Base-by-base conservation (phyloP, 2,329 filamentous ascomycete genomes). In the Penicillium expansum region DNA sequence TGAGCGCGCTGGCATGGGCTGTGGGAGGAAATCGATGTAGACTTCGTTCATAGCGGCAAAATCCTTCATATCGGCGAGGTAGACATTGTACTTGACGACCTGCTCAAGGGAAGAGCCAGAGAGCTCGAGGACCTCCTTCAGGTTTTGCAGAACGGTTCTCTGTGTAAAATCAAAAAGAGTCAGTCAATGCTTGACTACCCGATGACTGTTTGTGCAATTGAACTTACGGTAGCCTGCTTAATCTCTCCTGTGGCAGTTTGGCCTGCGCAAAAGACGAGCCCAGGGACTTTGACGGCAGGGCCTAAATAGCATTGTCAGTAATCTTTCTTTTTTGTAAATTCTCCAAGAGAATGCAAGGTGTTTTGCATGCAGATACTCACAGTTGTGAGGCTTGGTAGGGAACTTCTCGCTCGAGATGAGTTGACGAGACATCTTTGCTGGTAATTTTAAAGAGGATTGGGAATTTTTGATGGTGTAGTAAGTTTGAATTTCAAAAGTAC, bases 71-170 rank as follows among this genome's bases (percentile, higher is more conserved):
- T 80, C 79, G 3, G 81, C 82, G 9, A 88, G 69, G 67, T 84
- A 88, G 35, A 87, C 76, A 65, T 86, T 87, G 64, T 85, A 80
- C 71, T 88, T 87, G 69, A 88, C 79, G 0, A 83, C 79, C 47
- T 86, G 83, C n/a, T 80, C 74, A n/a, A 86, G 72, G 53, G 74
- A 77, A 51, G 79, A 82, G 1, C 83, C 84, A 0, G 84, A 81
- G 8, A 80, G 83, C 57, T 61, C 61, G n/a, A 63, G 57, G 5
- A 63, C 59, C 13, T 63, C 61, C 35, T 62, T 82, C 4, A 88
- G 76, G 71, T 87, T 87, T 52, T 77, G 69, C 18, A 74, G 55
- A 10, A 67, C 69, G 18, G 62, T 69, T 59, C 62, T 63, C 70
- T 72, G 45, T 63, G 11, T 6, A 6, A 22, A 20, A 30, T n/a